Base-by-base conservation (phyloP, 805 yeast genomes). In the Pichia gijzeniarum region DNA sequence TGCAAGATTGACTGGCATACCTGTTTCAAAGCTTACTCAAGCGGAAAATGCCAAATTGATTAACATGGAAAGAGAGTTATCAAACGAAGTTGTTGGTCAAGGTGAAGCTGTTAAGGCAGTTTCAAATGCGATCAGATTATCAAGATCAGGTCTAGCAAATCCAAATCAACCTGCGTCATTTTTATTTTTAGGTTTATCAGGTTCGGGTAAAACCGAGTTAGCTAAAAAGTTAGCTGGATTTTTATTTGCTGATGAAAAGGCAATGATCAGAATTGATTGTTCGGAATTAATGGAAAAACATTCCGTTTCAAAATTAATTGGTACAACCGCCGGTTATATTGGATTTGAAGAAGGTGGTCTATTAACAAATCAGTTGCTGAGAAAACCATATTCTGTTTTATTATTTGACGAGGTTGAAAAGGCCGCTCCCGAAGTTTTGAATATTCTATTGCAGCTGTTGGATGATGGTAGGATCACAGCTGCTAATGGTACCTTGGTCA, bases 311-410 rank as follows among this genome's bases (percentile, higher is more conserved):
- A 93, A 93, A 63, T 77, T 93, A 50, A 73, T 93, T 46, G 99
- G 99, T 68, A 93, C 98, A 18, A 95, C 98, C 2, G 96, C 98
- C 1, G 99, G 99, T 58, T 85, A 85, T 57, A 85, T 93, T 56
- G 99, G 99, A 34, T 95, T 85, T 64, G 97, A 90, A 63, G 96
- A 93, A 65, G 99, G 99, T 64, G 99, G 99, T 53, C 77, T 91
- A 56, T 74, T 93, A 54, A 93, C 99, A 5, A 95, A 93, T 58
- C 95, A 93, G 53, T 73, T 93, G 46, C 76, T 87, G 50, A 78
- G 96, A 60, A 82, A 84, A 50, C 99, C 99, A 46, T 93, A 93
- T 69, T 87, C 97, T 5, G 99, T 93, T n/a, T 75, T 93, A 35
- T 73, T 93, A 50, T 93, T 93, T 60, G 99, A 93, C 68, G 99